These are phyloP conservation scores for Trichoderma orchidacearum DNA, from an alignment of 495 filamentous ascomycete genomes.

Conservation along the genomic window DNA sequence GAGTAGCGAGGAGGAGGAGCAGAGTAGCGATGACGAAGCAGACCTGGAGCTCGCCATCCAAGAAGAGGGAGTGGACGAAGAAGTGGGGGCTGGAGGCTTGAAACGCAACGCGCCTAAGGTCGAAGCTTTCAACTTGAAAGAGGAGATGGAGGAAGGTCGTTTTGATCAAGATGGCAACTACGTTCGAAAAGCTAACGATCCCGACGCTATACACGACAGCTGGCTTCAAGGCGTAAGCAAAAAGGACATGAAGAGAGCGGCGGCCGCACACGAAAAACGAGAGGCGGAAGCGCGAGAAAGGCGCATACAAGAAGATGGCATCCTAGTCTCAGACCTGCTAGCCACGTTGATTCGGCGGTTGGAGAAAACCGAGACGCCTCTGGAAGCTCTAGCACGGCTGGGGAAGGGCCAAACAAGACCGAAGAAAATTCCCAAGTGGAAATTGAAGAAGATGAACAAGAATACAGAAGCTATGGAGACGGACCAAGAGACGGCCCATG, in stretches of 20 bases:
- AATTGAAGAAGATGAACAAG: conserved; percentile 40
- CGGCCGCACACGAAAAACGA: conserved; percentile 75
- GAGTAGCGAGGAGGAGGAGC: conserved; percentile 61
- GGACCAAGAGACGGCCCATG: conserved; percentile 38
- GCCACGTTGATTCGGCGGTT: conserved; percentile 55
- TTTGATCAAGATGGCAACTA: conserved; percentile 88
- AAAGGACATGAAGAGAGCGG: conserved; percentile 80
- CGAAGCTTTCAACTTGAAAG: conserved; percentile 89
- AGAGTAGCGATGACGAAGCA: conserved; percentile 60
- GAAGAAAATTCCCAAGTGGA: conserved; percentile 44
- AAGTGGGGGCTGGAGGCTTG: conserved; percentile 75
- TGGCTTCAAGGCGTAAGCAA: conserved; percentile 90
- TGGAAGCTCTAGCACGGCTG: conserved; percentile 78
- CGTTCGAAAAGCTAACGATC: conserved; percentile 77
- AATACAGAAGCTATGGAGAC: conserved; percentile 46
- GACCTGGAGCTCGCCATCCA: conserved; percentile 50
- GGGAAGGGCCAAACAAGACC: conserved; percentile 50
- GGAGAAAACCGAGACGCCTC: conserved; percentile 71
- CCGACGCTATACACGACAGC: conserved; percentile 77
- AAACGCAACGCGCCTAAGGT: conserved; percentile 94
- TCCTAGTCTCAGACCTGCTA: conserved; percentile 63
- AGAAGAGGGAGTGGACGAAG: conserved; percentile 64
- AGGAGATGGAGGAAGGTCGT: conserved; percentile 81
- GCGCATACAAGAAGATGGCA: conserved; percentile 55
- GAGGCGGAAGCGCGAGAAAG: conserved; percentile 60